Percentiles rank a stretch among this genome's conserved stretches.
Evolutionary conservation across 768 basidiomycete genomes (phyloP).

Genomic region (Russula sp.): DNA sequence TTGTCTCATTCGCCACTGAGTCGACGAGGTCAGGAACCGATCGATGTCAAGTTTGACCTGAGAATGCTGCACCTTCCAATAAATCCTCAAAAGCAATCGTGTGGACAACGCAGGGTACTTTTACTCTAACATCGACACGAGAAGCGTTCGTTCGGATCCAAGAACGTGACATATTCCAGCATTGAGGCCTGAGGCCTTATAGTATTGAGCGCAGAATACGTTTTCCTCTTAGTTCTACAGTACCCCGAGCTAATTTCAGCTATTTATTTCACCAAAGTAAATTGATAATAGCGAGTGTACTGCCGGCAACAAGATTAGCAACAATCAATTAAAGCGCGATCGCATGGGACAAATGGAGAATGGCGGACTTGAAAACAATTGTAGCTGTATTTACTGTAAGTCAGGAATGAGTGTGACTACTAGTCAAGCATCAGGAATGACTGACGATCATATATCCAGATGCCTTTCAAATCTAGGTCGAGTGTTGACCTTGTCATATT

Average conservation of each 20-base stretch:
- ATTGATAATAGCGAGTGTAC: not conserved
- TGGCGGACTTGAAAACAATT: conserved; percentile 61
- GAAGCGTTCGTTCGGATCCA: too few relatives aligned
- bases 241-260: too few relatives aligned
- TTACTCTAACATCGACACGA: too few relatives aligned
- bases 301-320: too few relatives aligned
- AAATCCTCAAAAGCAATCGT: too few relatives aligned
- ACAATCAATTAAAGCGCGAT: not conserved
- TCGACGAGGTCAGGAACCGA: not conserved
- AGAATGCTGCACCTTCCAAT: not conserved
- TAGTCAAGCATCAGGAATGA: conserved; percentile 8
- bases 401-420: not conserved
- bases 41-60: not conserved
- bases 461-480: conserved; percentile 60
- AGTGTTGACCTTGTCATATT: conserved; percentile 45
- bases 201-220: too few relatives aligned
- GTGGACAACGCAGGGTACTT: too few relatives aligned
- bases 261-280: not conserved
- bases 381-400: conserved; percentile 45
- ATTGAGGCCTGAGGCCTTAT: too few relatives aligned
- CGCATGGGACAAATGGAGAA: not conserved
- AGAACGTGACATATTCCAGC: too few relatives aligned
- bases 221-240: too few relatives aligned
- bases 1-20: not conserved
- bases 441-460: conserved; percentile 73